These are phyloP conservation scores for Eimeria nieschulzi DNA, from an alignment of 169 alveolate species.

Conservation along the genomic window DNA sequence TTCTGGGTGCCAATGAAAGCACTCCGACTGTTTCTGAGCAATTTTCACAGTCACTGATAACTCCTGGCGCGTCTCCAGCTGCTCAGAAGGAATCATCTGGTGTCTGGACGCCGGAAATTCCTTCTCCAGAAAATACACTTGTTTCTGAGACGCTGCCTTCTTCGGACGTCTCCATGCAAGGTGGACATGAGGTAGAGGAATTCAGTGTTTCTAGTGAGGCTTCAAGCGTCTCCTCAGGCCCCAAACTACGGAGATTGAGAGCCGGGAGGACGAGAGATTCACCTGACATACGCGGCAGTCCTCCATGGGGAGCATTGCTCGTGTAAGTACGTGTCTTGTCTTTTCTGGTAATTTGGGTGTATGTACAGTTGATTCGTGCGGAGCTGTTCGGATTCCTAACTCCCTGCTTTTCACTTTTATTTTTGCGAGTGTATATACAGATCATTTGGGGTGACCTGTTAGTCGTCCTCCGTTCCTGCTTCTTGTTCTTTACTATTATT, in stretches of 20 bases:
- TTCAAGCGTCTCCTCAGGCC: background rate
- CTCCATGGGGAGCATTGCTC: background rate
- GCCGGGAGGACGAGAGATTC: background rate
- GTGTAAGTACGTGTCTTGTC: background rate
- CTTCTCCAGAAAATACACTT: background rate
- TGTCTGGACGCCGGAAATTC: background rate
- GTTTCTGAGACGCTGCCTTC: background rate
- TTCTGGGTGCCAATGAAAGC: constrained; percentile 22
- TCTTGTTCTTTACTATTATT: background rate
- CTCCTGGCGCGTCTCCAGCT: constrained; percentile 9
- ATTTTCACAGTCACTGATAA: background rate
- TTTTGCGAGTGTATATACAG: background rate
- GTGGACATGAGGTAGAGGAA: background rate
- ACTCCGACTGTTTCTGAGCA: background rate
- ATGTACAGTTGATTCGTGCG: background rate
- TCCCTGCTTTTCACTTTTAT: too few species aligned
- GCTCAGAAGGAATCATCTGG: background rate
- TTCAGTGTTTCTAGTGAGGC: background rate
- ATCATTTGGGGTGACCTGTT: background rate
- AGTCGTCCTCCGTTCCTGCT: background rate
- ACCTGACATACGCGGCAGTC: background rate
- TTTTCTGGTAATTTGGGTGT: background rate
- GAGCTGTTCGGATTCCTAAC: background rate
- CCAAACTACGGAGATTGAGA: constrained; percentile 41
- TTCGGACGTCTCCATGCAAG: background rate